Conservation (phyloP, 2,329 filamentous ascomycete species). For the Hypoxylon sp. region DNA sequence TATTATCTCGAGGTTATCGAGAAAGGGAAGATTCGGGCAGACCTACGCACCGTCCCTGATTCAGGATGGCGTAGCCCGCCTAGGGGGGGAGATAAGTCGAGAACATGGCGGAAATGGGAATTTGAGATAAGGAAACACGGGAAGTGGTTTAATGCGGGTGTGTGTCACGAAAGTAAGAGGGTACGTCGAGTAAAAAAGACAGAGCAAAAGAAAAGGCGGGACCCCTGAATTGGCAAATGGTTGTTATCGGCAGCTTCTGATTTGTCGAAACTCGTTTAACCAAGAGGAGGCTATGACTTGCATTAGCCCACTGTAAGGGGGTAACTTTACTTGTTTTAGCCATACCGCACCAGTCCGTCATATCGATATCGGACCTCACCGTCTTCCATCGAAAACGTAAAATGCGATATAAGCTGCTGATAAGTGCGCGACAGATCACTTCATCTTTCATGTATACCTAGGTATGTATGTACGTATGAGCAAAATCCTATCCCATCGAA, state of each 20-base stretch:
- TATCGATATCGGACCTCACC: slow-evolving; percentile 42
- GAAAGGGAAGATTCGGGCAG: slow-evolving; percentile 31
- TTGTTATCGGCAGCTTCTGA: slow-evolving; percentile 40
- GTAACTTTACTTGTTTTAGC: slow-evolving; percentile 24
- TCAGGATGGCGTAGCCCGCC: slow-evolving; percentile 27
- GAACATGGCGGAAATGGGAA: slow-evolving; percentile 35
- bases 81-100: slow-evolving; percentile 33
- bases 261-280: slow-evolving; percentile 28
- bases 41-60: slow-evolving; percentile 25
- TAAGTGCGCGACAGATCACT: slow-evolving; percentile 13
- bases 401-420: slow-evolving; percentile 7
- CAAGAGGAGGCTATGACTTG: slow-evolving; percentile 41
- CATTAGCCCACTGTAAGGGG: slow-evolving; percentile 35
- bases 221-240: slow-evolving; percentile 40
- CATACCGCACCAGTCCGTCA: slow-evolving; percentile 9
- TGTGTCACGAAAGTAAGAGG: slow-evolving; percentile 33
- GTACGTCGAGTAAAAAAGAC: slow-evolving; percentile 30
- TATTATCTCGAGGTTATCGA: slow-evolving; percentile 30
- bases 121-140: slow-evolving; percentile 42
- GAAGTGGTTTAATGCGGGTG: slow-evolving; percentile 37
- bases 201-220: slow-evolving; percentile 22
- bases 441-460: neutral
- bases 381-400: slow-evolving; percentile 14
- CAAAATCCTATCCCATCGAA: neutral
- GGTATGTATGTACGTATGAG: neutral